phyloP scores from a whole-genome alignment of 2,329 filamentous ascomycete genomes.

The Bipolaris oryzae region DNA sequence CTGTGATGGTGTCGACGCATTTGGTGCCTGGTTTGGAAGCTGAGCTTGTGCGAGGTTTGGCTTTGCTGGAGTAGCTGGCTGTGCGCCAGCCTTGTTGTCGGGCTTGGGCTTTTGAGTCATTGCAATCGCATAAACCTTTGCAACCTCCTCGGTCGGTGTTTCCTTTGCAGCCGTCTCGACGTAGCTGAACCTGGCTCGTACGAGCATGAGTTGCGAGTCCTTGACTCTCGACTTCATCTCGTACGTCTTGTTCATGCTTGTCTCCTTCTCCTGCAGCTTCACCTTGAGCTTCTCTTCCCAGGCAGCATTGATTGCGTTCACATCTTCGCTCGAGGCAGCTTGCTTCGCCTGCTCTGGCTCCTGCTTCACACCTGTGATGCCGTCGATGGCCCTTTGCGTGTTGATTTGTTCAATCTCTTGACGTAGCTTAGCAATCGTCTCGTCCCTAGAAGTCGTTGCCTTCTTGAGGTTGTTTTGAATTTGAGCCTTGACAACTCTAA shows the following conservation, averaged over 20 bases:
- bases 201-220: constrained; percentile 64
- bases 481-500: constrained; percentile 13
- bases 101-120: constrained; percentile 67
- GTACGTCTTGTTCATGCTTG: constrained; percentile 64
- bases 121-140: constrained; percentile 85
- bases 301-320: constrained; percentile 35
- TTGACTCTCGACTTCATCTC: constrained; percentile 75
- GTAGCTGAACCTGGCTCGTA: constrained; percentile 74
- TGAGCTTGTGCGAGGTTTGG: constrained; percentile 13
- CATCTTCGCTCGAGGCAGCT: constrained; percentile 25
- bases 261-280: constrained; percentile 44
- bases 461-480: constrained; percentile 16
- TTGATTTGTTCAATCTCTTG: constrained; percentile 21
- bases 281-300: constrained; percentile 48
- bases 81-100: constrained; percentile 23
- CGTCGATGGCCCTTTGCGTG: constrained; percentile 17
- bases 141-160: constrained; percentile 81
- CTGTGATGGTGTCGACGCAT: constrained; percentile 12
- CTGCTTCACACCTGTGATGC: constrained; percentile 14
- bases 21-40: background rate
- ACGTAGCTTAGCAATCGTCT: constrained; percentile 9
- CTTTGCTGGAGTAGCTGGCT: constrained; percentile 25
- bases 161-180: constrained; percentile 83
- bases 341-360: constrained; percentile 19
- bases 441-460: constrained; percentile 2